These are phyloP conservation scores for Quercus gilva DNA, from an alignment of 306 rosid species.

Conservation along the genomic window DNA sequence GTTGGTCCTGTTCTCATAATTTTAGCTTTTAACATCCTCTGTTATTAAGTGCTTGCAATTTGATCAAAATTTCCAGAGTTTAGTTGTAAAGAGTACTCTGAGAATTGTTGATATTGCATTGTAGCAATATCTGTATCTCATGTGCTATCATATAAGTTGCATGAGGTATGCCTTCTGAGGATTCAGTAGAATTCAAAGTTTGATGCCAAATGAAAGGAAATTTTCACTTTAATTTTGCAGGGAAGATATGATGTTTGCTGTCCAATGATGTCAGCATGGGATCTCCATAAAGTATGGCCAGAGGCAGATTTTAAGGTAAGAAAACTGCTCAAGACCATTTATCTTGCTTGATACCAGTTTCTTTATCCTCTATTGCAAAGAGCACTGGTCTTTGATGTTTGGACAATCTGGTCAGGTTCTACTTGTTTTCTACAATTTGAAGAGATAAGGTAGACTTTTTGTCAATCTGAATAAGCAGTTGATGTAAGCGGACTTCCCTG, in stretches of 20 bases:
- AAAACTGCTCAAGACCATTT: slow-evolving; percentile 12
- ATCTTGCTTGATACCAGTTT: neutral
- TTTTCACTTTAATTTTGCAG: slow-evolving; percentile 36
- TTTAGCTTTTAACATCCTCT: neutral
- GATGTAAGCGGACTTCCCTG: neutral
- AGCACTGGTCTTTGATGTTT: slow-evolving; percentile 2
- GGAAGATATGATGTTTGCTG: slow-evolving; percentile 95
- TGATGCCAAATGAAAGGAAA: neutral
- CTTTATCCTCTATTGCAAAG: neutral
- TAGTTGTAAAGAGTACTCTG: neutral
- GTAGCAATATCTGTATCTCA: neutral
- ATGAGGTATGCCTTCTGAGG: neutral
- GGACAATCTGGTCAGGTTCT: neutral
- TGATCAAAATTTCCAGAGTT: neutral
- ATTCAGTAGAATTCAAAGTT: neutral
- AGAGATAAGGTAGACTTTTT: neutral
- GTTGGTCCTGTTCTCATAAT: neutral
- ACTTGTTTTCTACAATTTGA: neutral
- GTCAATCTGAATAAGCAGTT: neutral
- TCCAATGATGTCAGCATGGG: slow-evolving; percentile 99
- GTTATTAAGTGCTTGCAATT: neutral
- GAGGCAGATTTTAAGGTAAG: slow-evolving; percentile 84
- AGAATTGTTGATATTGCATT: neutral
- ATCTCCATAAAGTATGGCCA: slow-evolving; percentile 98
- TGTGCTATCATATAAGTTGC: neutral